Evolutionary conservation across 352 stramenopile genomes (phyloP), one percentile per base, ranked within the genome.

Genomic region (Phytophthora aleatoria): DNA sequence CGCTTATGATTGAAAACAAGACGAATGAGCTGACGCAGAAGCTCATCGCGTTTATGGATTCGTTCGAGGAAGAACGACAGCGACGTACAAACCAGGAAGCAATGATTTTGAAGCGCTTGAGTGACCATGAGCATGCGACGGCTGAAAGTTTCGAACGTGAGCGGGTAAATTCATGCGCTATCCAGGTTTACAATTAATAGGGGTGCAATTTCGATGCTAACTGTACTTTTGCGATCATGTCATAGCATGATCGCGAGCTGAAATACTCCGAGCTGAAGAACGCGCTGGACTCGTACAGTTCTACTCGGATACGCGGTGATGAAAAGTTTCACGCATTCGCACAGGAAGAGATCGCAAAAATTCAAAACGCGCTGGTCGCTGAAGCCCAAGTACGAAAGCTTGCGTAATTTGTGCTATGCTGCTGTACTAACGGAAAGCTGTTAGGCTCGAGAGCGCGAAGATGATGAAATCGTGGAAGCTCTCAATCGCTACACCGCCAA

Each of bases 401-500:
- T 36, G 24, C 16, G 12, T 5, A 38, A 11, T 41, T 58, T 20
- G 26, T 6, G 10, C 1, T 27, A 15, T 31, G 39, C 20, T 35
- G 15, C 35, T 41, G 3, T 27, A 35, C 26, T 35, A 39, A 64
- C 16, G 20, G 6, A 20, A 66, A 38, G 12, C 3, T 36, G 7
- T 45, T 44, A 89, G 71, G 87, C 97, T 30, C 85, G 94, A 24
- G 79, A 97, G 57, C 70, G 81, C 28, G 87, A 96, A 65, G 95
- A 99, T 80, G 90, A 98, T 68, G 85, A 97, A 64, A 98, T 98
- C 68, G 91, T 98, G 15, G 85, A 94, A 52, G 92, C 90, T 33
- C 84, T 98, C 57, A 97, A 98, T 70, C 69, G 88, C 38, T 98
- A 98, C 73, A 98, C 93, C 0, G 77, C 89, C 56, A 96, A 98